These are phyloP conservation scores for Pseudogymnoascus sp. DNA, from an alignment of 2,329 filamentous ascomycete genomes.

Conservation along the genomic window DNA sequence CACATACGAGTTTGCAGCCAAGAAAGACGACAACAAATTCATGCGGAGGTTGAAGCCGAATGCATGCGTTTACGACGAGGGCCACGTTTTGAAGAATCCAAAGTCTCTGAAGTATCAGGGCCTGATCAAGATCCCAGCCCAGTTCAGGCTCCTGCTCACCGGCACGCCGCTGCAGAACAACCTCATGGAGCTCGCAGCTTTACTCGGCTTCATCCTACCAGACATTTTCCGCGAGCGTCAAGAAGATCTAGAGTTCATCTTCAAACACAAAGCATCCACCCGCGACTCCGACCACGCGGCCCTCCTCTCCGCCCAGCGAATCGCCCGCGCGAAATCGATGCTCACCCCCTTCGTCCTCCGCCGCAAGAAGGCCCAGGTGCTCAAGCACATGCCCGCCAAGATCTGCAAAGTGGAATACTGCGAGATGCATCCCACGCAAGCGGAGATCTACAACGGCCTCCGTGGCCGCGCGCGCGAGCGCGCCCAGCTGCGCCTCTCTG, in stretches of 20 bases:
- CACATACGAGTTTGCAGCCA: conserved; percentile 57
- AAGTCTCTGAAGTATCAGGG: conserved; percentile 74
- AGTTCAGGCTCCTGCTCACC: conserved; percentile 80
- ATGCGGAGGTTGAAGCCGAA: conserved; percentile 48
- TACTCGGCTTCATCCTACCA: conserved; percentile 92
- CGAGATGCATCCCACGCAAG: conserved; percentile 65
- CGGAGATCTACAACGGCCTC: conserved; percentile 62
- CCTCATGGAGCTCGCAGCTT: conserved; percentile 78
- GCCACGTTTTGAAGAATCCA: conserved; percentile 85
- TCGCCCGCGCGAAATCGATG: conserved; percentile 80
- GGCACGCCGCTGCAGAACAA: conserved; percentile 95
- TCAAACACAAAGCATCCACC: conserved; percentile 84
- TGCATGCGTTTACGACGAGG: conserved; percentile 77
- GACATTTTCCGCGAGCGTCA: conserved; percentile 68
- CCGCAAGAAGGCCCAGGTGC: conserved; percentile 84
- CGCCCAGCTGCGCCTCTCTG: conserved; percentile 48
- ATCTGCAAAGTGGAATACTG: conserved; percentile 71
- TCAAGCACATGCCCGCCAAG: conserved; percentile 77
- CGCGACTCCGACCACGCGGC: conserved; percentile 72
- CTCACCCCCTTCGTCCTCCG: conserved; percentile 92
- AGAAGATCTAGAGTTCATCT: conserved; percentile 76
- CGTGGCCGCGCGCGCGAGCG: conserved; percentile 55
- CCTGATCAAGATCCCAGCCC: conserved; percentile 65
- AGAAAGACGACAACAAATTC: conserved; percentile 54
- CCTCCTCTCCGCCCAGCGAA: conserved; percentile 78